A percentile compares a stretch with the other conserved stretches of the same genome.
These are phyloP conservation scores for Hypoxylon sp. DNA, from an alignment of 2,329 filamentous ascomycete genomes.

Conservation along the genomic window DNA sequence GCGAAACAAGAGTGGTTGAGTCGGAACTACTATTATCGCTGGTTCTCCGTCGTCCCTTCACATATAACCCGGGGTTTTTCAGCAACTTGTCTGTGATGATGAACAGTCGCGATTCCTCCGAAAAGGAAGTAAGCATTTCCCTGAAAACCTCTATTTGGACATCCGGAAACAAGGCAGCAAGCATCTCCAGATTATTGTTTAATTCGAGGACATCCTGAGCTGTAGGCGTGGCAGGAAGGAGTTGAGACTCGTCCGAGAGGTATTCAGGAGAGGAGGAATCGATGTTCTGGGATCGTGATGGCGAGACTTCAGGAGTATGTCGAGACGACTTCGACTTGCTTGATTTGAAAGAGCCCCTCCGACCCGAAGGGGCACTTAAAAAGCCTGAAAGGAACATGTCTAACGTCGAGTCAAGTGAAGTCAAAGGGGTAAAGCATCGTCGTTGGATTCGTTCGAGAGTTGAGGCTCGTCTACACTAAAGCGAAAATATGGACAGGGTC, in stretches of 20 bases:
- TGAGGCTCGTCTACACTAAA: constrained; percentile 17
- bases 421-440: constrained; percentile 45
- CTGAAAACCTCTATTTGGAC: constrained; percentile 87
- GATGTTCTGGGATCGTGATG: constrained; percentile 42
- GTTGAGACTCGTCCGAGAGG: constrained; percentile 70
- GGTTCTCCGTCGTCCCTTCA: constrained; percentile 75
- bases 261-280: constrained; percentile 59
- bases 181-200: constrained; percentile 77
- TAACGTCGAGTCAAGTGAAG: constrained; percentile 36
- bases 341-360: constrained; percentile 41
- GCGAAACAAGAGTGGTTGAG: constrained; percentile 62
- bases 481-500: constrained; percentile 27
- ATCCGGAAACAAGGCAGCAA: constrained; percentile 82
- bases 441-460: constrained; percentile 11
- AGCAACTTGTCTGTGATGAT: constrained; percentile 83
- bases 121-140: constrained; percentile 82
- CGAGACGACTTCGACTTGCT: constrained; percentile 39
- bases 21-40: constrained; percentile 49
- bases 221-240: constrained; percentile 65
- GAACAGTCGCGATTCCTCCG: constrained; percentile 81
- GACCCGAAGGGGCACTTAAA: constrained; percentile 46
- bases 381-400: constrained; percentile 51
- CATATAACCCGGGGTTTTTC: constrained; percentile 78
- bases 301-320: constrained; percentile 40
- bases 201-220: constrained; percentile 76